Base-by-base conservation (phyloP, 169 alveolate species). In the Theileria luwenshuni region DNA sequence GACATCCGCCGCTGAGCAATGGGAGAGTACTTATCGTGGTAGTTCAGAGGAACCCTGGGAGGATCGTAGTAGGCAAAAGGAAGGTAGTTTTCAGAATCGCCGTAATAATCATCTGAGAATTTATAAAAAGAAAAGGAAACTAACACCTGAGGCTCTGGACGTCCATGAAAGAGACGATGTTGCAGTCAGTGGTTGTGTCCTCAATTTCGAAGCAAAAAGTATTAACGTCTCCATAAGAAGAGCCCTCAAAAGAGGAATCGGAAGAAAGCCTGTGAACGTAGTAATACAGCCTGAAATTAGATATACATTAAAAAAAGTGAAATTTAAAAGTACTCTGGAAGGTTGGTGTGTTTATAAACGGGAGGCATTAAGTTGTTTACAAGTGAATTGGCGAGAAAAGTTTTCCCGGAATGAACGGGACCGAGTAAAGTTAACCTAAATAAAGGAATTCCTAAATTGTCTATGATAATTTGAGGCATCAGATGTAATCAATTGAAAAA, bases 191-290 rank as follows among this genome's bases (percentile, higher is more conserved):
- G 60, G 81, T 68, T 12, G 87, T 79, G 72, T 79, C 87, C 43
- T 79, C 87, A 41, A 79, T 41, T 56, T 79, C 87, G 68, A 79
- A 72, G 72, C 81, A 71, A 76, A 79, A 71, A 12, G 87, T 72
- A 43, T 79, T 79, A 3, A 62, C 63, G 41, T 79, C 87, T 43
- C 71, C 87, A 54, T 25, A 73, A 5, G 38, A 43, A 32, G 52
- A 64, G 52, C 65, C 65, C 47, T 49, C 71, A 15, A 79, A 33
- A 28, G 73, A 70, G 13, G 47, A 67, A 38, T 73, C 87, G 70
- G 21, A 51, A 1, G 87, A 79, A 3, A 79, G 67, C 32, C 75
- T n/a, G 41, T 68, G 83, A 30, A 79, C 65, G 38, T 56, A 79
- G 74, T 79, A 79, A 73, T 79, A 79, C 35, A 79, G 47, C 76